These are phyloP conservation scores for Knoxia roxburghii DNA, from an alignment of 257 asterid genomes.

Conservation along the genomic window DNA sequence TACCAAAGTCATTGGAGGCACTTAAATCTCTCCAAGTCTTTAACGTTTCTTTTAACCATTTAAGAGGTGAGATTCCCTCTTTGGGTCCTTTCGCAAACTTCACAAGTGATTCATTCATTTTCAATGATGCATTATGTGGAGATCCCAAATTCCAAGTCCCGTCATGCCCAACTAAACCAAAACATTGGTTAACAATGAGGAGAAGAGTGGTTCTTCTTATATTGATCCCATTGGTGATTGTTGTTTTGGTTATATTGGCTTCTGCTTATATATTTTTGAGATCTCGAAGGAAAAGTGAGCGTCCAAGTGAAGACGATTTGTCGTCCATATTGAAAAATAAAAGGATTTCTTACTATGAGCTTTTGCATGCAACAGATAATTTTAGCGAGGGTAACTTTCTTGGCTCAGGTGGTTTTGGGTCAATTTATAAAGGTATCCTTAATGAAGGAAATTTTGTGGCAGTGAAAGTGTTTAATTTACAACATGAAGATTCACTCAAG, in stretches of 20 bases:
- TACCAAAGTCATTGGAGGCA: conserved; percentile 14
- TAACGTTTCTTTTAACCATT: not conserved
- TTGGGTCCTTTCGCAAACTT: not conserved
- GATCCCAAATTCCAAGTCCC: conserved; percentile 7
- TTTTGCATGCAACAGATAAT: not conserved
- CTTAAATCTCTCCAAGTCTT: not conserved
- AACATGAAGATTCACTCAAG: conserved; percentile 1
- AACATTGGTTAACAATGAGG: not conserved
- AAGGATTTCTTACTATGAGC: conserved; percentile 1
- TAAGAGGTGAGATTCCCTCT: conserved; percentile 2
- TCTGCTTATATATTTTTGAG: not conserved
- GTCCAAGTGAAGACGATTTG: not conserved
- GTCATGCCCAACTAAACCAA: not conserved
- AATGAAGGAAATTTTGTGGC: conserved; percentile 13
- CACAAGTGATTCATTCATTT: conserved; percentile 1
- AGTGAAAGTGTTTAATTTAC: conserved; percentile 18
- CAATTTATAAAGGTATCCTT: conserved; percentile 12
- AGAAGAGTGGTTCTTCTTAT: not conserved
- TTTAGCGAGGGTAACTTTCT: conserved; percentile 10
- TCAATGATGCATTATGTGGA: conserved; percentile 21
- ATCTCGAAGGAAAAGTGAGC: not conserved
- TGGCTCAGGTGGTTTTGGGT: conserved; percentile 18
- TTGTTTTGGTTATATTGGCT: not conserved
- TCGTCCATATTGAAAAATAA: not conserved
- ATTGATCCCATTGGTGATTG: not conserved